These are phyloP conservation scores for Wickerhamomyces hampshirensis DNA, from an alignment of 805 yeast species.

Conservation along the genomic window DNA sequence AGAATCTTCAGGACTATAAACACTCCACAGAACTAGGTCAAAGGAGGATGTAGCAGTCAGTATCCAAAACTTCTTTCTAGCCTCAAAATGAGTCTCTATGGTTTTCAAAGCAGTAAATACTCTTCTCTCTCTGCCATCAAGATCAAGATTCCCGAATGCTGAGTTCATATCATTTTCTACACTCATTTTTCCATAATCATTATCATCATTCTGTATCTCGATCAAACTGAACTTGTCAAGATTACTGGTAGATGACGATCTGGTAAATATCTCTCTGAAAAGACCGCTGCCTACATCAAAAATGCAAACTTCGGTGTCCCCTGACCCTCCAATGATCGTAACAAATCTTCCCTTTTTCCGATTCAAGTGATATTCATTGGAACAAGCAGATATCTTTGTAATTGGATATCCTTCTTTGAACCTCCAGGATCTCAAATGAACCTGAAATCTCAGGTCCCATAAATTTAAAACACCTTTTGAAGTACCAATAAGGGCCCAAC, in stretches of 20 bases:
- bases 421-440: slow-evolving; percentile 58
- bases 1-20: slow-evolving; percentile 27
- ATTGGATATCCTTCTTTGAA: slow-evolving; percentile 50
- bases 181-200: neutral
- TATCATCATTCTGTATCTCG: slow-evolving; percentile 13
- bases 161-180: slow-evolving; percentile 2
- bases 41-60: slow-evolving; percentile 14
- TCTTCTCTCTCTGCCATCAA: slow-evolving; percentile 3
- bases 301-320: slow-evolving; percentile 52
- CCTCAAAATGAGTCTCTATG: slow-evolving; percentile 17
- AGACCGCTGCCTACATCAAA: slow-evolving; percentile 71
- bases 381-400: slow-evolving; percentile 39
- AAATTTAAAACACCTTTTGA: slow-evolving; percentile 65
- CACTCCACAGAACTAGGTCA: slow-evolving; percentile 34
- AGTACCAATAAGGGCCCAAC: slow-evolving; percentile 76
- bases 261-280: slow-evolving; percentile 42
- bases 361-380: slow-evolving; percentile 31
- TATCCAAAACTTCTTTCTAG: slow-evolving; percentile 16
- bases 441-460: slow-evolving; percentile 75
- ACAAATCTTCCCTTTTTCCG: slow-evolving; percentile 38
- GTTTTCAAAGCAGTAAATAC: slow-evolving; percentile 17
- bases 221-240: slow-evolving; percentile 16
- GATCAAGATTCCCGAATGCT: neutral
- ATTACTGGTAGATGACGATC: slow-evolving; percentile 8
- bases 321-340: slow-evolving; percentile 65